Evolutionary conservation across 2,329 filamentous ascomycete species (phyloP), one percentile per base, ranked within the genome.

Genomic region (Exophiala oligosperma): DNA sequence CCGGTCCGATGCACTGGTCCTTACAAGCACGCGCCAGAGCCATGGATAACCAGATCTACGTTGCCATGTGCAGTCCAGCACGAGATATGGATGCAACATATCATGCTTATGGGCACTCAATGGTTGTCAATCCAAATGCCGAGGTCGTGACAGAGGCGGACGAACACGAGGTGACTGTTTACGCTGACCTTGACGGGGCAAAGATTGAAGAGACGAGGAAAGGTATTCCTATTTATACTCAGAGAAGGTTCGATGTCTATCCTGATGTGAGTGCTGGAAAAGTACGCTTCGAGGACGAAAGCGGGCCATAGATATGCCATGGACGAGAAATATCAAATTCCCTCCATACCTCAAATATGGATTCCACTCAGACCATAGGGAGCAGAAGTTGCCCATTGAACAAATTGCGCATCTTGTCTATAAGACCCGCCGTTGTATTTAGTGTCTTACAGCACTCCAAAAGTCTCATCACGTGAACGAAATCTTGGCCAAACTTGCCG

Each of bases 211-310:
- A 90, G 75, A 85, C 87, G 47, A 84, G 93, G 72, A 91, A 84
- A 73, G 88, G 88, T 4, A 96, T 99, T 66, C 94, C 94, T 2
- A 79, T 97, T 53, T 85, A 87, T 68, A 83, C 81, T 17, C 94
- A 99, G 81, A 83, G 94, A 68, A 81, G 94, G 65, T 99, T 96
- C 72, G 94, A 99, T 74, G 89, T 99, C 21, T 99, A 99, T 73
- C 89, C 91, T 0, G 92, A 99, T 79, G 85, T 99, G 32, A 92
- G 86, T 68, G 75, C 83, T 68, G 87, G 84, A 1, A 76, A 80
- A 57, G 65, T 74, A 5, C 72, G 67, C 29, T 76, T 72, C 65
- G 71, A 77, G 41, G 74, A 77, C 57, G 54, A 61, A 50, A 54
- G 23, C 28, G 50, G 40, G 9, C 21, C 40, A 43, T 43, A 43